Evolutionary conservation across 2,329 filamentous ascomycete genomes (phyloP).

Genomic region (Aspergillus luchuensis): DNA sequence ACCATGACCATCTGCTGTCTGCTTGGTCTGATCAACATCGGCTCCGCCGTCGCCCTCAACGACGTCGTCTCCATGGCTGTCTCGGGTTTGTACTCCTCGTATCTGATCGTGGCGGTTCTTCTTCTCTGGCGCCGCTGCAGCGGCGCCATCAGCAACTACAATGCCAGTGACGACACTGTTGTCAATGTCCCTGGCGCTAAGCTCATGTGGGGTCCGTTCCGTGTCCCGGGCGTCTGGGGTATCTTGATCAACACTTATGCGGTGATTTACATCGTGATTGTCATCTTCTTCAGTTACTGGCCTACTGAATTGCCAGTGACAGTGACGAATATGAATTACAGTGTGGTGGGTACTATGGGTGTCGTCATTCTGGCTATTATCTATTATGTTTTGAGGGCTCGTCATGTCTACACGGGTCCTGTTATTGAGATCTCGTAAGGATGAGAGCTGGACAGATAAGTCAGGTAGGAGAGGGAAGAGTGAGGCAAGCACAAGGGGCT

Average conservation of each 20-base stretch:
- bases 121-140: constrained; percentile 32
- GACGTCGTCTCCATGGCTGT: constrained; percentile 38
- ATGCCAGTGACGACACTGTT: constrained; percentile 20
- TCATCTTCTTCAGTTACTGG: constrained; percentile 55
- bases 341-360: constrained; percentile 45
- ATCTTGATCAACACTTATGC: constrained; percentile 48
- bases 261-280: constrained; percentile 48
- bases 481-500: too few species aligned
- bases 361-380: constrained; percentile 43
- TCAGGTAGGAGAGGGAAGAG: too few species aligned
- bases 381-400: constrained; percentile 44
- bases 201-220: constrained; percentile 35
- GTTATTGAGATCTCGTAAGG: constrained; percentile 24
- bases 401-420: constrained; percentile 37
- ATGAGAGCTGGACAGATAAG: too few species aligned
- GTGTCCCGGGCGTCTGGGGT: constrained; percentile 38
- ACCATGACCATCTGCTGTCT: constrained; percentile 32
- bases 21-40: constrained; percentile 38
- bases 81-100: constrained; percentile 35
- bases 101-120: constrained; percentile 30
- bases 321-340: constrained; percentile 51
- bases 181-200: constrained; percentile 31
- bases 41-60: constrained; percentile 35
- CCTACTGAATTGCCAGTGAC: constrained; percentile 43
- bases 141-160: constrained; percentile 22